A percentile compares a stretch with the other conserved stretches of the same genome.
Conservation (phyloP, 495 filamentous ascomycete species). For the Pyrenopolyporus hunteri region DNA sequence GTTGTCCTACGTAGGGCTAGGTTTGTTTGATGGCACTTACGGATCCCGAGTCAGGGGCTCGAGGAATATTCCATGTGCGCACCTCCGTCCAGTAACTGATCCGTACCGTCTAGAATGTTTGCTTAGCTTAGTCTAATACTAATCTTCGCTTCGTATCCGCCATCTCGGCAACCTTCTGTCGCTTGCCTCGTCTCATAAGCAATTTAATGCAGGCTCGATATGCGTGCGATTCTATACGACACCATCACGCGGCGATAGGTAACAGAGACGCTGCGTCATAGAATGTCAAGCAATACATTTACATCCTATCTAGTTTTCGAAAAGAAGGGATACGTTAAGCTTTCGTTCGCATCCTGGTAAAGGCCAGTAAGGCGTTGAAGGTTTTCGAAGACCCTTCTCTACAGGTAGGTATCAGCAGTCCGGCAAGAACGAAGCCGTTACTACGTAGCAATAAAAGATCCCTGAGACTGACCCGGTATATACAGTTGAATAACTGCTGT, state of each 20-base stretch:
- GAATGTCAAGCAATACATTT: too few relatives aligned
- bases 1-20: constrained; percentile 1
- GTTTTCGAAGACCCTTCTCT: too few relatives aligned
- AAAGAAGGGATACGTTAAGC: too few relatives aligned
- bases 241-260: too few relatives aligned
- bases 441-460: neutral
- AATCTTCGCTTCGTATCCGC: neutral
- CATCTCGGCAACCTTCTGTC: neutral
- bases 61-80: neutral
- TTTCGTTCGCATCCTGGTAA: too few relatives aligned
- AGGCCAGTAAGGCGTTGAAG: too few relatives aligned
- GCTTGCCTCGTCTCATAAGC: neutral
- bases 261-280: too few relatives aligned
- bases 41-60: neutral
- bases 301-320: too few relatives aligned
- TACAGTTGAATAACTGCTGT: neutral
- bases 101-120: constrained; percentile 7
- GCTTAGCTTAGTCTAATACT: too few relatives aligned
- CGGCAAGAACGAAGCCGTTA: too few relatives aligned
- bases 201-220: neutral
- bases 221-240: too few relatives aligned
- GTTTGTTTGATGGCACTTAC: neutral
- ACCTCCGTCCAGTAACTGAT: neutral
- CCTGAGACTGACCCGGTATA: neutral
- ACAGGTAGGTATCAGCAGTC: too few relatives aligned